Percentiles rank a stretch among this genome's conserved stretches.
phyloP scores from a whole-genome alignment of 345 rosid genomes.

The Physaria fendleri region DNA sequence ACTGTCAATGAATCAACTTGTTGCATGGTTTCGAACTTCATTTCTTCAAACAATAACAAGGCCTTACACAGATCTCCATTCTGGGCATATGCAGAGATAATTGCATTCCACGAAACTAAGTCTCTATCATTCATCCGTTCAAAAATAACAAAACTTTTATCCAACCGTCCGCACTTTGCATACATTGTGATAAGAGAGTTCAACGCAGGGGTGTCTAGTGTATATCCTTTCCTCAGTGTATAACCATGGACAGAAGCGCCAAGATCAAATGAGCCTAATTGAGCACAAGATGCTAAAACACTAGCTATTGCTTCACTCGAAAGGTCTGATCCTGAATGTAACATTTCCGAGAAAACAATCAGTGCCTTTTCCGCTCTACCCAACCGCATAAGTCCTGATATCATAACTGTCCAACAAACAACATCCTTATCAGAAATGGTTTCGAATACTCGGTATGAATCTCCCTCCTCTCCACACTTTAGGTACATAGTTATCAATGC shows the following conservation, averaged over 20 bases:
- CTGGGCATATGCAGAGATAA: slow-evolving; percentile 62
- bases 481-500: slow-evolving; percentile 59
- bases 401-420: slow-evolving; percentile 68
- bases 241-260: slow-evolving; percentile 66
- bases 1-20: slow-evolving; percentile 58
- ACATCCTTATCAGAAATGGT: slow-evolving; percentile 43
- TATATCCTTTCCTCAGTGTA: slow-evolving; percentile 40
- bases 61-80: slow-evolving; percentile 46
- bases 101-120: slow-evolving; percentile 78
- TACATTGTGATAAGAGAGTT: slow-evolving; percentile 77
- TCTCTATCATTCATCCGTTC: slow-evolving; percentile 44
- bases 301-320: slow-evolving; percentile 55
- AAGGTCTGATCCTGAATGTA: slow-evolving; percentile 39
- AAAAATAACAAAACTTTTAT: slow-evolving; percentile 50
- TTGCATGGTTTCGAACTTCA: slow-evolving; percentile 32
- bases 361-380: slow-evolving; percentile 51
- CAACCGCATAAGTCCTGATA: slow-evolving; percentile 74
- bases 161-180: slow-evolving; percentile 48
- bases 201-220: slow-evolving; percentile 42
- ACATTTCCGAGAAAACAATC: slow-evolving; percentile 43
- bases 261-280: slow-evolving; percentile 40
- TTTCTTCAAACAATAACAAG: slow-evolving; percentile 42
- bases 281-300: slow-evolving; percentile 64
- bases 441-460: slow-evolving; percentile 42
- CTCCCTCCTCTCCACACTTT: slow-evolving; percentile 43